These are phyloP conservation scores for Claviceps capensis DNA, from an alignment of 2,329 filamentous ascomycete genomes.

Conservation along the genomic window DNA sequence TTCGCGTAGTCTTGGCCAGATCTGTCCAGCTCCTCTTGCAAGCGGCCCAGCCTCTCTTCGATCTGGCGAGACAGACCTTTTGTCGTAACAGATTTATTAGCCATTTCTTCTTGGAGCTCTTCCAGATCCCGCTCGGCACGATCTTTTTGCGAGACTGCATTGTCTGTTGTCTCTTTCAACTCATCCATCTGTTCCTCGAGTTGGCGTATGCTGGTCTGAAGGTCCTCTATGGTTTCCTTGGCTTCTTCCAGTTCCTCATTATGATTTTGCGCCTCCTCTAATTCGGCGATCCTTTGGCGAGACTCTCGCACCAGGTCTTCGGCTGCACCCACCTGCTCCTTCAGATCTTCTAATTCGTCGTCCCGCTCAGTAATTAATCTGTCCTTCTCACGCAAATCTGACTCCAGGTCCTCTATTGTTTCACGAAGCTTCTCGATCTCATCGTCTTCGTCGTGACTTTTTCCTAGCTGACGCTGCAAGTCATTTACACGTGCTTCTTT, in stretches of 20 bases:
- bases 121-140: constrained; percentile 46
- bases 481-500: constrained; percentile 48
- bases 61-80: constrained; percentile 63
- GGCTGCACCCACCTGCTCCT: constrained; percentile 36
- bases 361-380: constrained; percentile 59
- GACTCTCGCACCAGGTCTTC: constrained; percentile 46
- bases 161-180: constrained; percentile 38
- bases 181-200: constrained; percentile 42
- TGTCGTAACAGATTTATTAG: constrained; percentile 64
- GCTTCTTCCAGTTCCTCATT: constrained; percentile 41
- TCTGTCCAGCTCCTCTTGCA: constrained; percentile 52
- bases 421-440: constrained; percentile 56
- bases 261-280: constrained; percentile 42
- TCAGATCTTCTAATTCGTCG: constrained; percentile 58
- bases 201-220: constrained; percentile 40
- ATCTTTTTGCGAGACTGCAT: constrained; percentile 39
- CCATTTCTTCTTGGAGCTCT: constrained; percentile 62
- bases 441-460: constrained; percentile 40
- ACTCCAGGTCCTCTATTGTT: constrained; percentile 62
- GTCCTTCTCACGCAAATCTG: constrained; percentile 63
- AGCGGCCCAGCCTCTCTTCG: constrained; percentile 52
- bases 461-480: constrained; percentile 44
- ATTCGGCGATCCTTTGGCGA: constrained; percentile 34
- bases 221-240: constrained; percentile 42
- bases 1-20: constrained; percentile 33